Evolutionary conservation across 305 asterid species (phyloP).

Genomic region (Fraxinus baroniana): DNA sequence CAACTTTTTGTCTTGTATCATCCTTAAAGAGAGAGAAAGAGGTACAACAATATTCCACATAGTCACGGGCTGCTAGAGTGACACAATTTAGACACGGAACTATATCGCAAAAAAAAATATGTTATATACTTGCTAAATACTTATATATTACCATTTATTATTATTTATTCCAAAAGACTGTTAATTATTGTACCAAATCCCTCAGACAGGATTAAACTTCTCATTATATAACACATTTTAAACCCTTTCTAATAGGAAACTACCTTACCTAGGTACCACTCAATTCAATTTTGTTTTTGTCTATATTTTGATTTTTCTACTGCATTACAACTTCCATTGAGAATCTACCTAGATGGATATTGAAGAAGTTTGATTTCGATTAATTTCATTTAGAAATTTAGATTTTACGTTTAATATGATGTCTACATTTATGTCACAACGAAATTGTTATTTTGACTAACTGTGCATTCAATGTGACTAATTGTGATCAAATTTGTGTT

Average conservation of each 20-base stretch:
- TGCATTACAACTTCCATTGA: not conserved
- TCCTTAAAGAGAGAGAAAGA: not conserved
- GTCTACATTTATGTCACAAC: no score
- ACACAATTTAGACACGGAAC: not conserved
- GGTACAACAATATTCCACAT: not conserved
- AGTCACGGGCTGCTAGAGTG: not conserved
- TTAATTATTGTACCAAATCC: not conserved
- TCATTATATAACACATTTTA: not conserved
- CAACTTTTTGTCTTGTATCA: slow-evolving; percentile 25
- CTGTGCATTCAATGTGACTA: no score
- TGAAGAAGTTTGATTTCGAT: not conserved
- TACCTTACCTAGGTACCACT: not conserved
- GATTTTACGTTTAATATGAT: no score
- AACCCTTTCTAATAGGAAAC: not conserved
- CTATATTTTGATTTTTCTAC: not conserved
- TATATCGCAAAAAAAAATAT: not conserved
- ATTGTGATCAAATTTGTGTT: no score
- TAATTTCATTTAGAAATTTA: no score
- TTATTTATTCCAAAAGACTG: not conserved
- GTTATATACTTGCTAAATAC: not conserved
- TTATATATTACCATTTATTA: not conserved
- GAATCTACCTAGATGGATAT: not conserved
- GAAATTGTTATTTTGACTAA: no score
- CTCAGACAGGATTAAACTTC: not conserved
- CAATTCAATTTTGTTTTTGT: not conserved